These are phyloP conservation scores for Tolypocladium sp. DNA, from an alignment of 2,329 filamentous ascomycete genomes.

Conservation along the genomic window DNA sequence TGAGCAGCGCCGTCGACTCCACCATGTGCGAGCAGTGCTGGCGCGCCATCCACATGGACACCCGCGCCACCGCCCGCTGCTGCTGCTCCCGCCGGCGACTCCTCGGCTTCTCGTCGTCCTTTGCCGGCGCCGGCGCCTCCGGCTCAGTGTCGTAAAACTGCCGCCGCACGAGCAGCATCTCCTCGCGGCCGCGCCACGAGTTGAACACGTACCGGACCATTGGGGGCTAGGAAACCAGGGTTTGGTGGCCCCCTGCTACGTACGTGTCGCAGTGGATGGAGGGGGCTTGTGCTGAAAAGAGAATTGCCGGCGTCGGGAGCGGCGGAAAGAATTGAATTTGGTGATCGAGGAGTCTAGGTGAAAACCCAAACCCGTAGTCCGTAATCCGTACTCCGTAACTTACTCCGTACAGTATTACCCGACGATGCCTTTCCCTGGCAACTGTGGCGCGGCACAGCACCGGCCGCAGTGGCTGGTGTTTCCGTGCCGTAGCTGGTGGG, in stretches of 20 bases:
- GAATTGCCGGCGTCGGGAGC: background rate
- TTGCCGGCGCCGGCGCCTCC: background rate
- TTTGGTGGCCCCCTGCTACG: background rate
- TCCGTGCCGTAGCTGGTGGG: background rate
- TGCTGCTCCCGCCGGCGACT: constrained; percentile 19
- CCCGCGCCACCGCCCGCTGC: constrained; percentile 43
- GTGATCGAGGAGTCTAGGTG: background rate
- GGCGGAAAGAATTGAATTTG: background rate
- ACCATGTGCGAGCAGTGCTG: constrained; percentile 70
- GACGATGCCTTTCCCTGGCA: background rate
- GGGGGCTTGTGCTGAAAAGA: background rate
- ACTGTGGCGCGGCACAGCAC: background rate
- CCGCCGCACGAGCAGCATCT: constrained; percentile 56
- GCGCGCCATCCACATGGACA: constrained; percentile 62
- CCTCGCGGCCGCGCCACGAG: constrained; percentile 58
- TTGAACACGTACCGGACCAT: constrained; percentile 69
- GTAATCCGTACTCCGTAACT: too few species aligned
- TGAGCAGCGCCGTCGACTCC: constrained; percentile 67
- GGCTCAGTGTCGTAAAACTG: constrained; percentile 45
- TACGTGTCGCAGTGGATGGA: background rate
- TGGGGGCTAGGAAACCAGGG: constrained; percentile 17
- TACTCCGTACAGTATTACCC: too few species aligned
- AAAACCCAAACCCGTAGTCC: background rate
- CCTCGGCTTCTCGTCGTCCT: background rate
- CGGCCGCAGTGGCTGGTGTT: background rate